Conservation (phyloP, 2,329 filamentous ascomycete species). For the Xylaria sp. region DNA sequence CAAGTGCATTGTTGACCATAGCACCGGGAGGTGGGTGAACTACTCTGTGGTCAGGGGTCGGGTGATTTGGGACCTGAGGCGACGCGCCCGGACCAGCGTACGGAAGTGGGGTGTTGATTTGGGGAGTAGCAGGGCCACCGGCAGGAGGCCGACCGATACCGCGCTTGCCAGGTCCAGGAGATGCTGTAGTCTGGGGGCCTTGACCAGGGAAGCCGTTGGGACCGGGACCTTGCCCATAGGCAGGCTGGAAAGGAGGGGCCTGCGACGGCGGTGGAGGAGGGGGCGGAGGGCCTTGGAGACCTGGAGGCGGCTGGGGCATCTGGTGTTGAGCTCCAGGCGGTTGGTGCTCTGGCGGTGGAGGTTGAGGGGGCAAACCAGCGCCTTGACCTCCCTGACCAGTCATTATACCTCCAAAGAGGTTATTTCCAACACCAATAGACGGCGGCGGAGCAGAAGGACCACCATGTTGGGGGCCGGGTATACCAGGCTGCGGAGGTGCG, state of each 20-base stretch:
- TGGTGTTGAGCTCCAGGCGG: slow-evolving; percentile 63
- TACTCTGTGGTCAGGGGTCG: slow-evolving; percentile 74
- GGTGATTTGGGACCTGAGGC: slow-evolving; percentile 83
- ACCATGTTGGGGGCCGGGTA: slow-evolving; percentile 78
- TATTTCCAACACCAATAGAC: slow-evolving; percentile 89
- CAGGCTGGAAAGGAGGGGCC: slow-evolving; percentile 77
- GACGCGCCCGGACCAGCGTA: slow-evolving; percentile 86
- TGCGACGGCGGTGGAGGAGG: slow-evolving; percentile 71
- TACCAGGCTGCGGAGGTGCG: slow-evolving; percentile 62
- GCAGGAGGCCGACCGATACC: slow-evolving; percentile 73
- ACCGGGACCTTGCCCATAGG: slow-evolving; percentile 68
- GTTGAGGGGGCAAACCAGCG: slow-evolving; percentile 81
- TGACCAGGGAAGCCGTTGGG: slow-evolving; percentile 82
- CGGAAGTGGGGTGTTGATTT: slow-evolving; percentile 87
- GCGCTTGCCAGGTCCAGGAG: slow-evolving; percentile 81
- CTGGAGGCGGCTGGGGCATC: slow-evolving; percentile 81
- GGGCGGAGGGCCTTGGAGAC: slow-evolving; percentile 67
- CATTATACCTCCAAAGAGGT: slow-evolving; percentile 97
- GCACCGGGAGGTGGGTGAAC: slow-evolving; percentile 59
- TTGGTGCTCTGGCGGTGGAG: slow-evolving; percentile 71
- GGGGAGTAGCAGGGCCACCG: slow-evolving; percentile 83
- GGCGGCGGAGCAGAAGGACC: slow-evolving; percentile 84
- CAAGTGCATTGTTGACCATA: slow-evolving; percentile 72
- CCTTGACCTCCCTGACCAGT: slow-evolving; percentile 84
- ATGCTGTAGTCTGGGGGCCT: slow-evolving; percentile 84